Conservation (phyloP, 371 early-diverging fungal genomes). For the Funneliformis caledonium region DNA sequence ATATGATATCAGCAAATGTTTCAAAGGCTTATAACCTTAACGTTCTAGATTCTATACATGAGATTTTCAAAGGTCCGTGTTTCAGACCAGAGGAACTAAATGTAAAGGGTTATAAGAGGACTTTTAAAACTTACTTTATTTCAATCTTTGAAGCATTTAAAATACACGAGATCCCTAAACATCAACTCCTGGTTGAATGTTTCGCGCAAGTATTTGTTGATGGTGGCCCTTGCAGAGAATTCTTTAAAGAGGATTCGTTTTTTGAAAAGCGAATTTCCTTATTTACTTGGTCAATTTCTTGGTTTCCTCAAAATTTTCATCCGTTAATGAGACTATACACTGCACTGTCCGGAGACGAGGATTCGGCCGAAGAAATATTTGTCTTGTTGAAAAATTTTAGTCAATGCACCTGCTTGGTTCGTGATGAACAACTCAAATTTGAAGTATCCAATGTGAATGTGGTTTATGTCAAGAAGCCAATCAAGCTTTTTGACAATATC, state of each 20-base stretch:
- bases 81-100: conserved; percentile 24
- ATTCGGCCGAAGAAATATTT: conserved; percentile 17
- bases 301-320: conserved; percentile 27
- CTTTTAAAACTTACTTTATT: conserved; percentile 21
- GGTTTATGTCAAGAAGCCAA: background rate
- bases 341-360: background rate
- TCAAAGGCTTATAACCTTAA: background rate
- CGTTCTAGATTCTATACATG: conserved; percentile 3
- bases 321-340: conserved; percentile 24
- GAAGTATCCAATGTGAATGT: background rate
- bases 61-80: conserved; percentile 28
- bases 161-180: background rate
- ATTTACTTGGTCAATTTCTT: conserved; percentile 17
- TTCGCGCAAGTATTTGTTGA: conserved; percentile 26
- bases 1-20: background rate
- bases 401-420: background rate
- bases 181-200: conserved; percentile 13
- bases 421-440: background rate
- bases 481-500: conserved; percentile 19
- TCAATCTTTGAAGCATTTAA: conserved; percentile 23
- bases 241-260: conserved; percentile 9
- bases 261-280: background rate
- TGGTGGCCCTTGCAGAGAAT: background rate
- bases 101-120: conserved; percentile 11
- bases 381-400: background rate